Base-by-base conservation (phyloP, 2,329 filamentous ascomycete genomes). In the Pezizomycotina sp. region DNA sequence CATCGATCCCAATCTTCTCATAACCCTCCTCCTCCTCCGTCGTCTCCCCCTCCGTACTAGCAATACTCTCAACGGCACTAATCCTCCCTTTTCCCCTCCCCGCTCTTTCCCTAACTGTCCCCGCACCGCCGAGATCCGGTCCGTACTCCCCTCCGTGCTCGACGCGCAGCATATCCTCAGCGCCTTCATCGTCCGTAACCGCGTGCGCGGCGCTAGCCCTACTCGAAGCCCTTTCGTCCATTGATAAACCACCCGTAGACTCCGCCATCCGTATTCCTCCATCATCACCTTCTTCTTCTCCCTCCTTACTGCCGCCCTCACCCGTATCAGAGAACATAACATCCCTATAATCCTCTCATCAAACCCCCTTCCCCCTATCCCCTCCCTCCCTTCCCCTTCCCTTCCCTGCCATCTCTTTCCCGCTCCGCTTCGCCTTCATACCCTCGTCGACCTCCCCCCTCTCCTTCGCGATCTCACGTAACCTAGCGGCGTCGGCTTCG, bases 381-480 rank as follows among this genome's bases (percentile, higher is more conserved):
- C 48, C 45, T 38, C 49, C 53, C 38, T 60, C 54, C 14, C 58
- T 57, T 22, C 52, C 47, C 31, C 55, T 55, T 45, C 58, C 53
- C 51, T 60, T 60, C 42, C 62, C 56, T 35, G 3, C 22, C 32
- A 57, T 57, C 42, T 62, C 58, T 43, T 61, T 56, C 18, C 51
- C 56, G 25, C 52, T 59, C 52, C 68, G 65, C 42, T 61, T 61
- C 31, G 55, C 54, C 43, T 59, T 60, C 31, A 73, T 42, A 52
- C n/a, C 23, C 38, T 31, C 33, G 46, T 31, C 22, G 27, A 35
- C 27, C 40, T 38, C 23, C 18, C 46, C 62, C 56, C 46, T 57
- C 62, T 31, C 29, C 6, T 10, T 24, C 26, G 39, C 36, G 2
- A 44, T 34, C 6, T 30, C 21, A 10, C 41, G 26, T 14, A 44